Percentiles rank a stretch among this genome's conserved stretches.
Conservation (phyloP, 768 basidiomycete genomes). For the Sutorius australiensis region DNA sequence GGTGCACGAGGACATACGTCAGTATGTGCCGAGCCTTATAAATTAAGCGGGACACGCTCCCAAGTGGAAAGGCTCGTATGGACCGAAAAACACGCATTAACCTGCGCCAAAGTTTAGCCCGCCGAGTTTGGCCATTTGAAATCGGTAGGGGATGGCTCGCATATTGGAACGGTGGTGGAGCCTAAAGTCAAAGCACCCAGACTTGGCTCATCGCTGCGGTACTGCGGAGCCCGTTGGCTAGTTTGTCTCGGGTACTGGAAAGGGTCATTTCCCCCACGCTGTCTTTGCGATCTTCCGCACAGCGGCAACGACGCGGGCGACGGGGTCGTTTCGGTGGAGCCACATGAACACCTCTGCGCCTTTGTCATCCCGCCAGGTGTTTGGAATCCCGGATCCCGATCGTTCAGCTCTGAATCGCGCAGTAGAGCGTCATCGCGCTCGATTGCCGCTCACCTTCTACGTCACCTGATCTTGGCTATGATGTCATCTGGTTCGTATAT, state of each 20-base stretch:
- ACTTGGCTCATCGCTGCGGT: background rate
- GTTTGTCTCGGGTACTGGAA: background rate
- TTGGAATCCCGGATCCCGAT: background rate
- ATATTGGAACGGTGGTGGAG: background rate
- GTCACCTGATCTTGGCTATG: slow-evolving; percentile 24
- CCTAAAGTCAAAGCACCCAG: background rate
- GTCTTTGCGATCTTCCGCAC: background rate
- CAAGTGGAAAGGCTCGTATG: background rate
- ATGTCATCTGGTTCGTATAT: slow-evolving; percentile 26
- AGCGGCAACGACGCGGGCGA: background rate
- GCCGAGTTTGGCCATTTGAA: slow-evolving; percentile 1
- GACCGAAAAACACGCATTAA: background rate
- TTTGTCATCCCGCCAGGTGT: background rate
- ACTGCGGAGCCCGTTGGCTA: background rate
- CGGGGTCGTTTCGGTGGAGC: background rate
- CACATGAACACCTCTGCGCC: background rate
- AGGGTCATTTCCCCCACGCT: background rate
- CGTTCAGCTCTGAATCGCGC: background rate
- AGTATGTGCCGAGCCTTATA: background rate
- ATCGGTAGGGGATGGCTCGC: background rate
- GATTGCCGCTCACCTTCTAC: slow-evolving; percentile 15
- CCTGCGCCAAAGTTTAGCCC: background rate
- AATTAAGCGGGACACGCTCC: too few relatives aligned
- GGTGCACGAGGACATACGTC: background rate
- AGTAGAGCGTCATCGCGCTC: background rate